phyloP scores from a whole-genome alignment of 441 rosid species.

The Cnidoscolus chayamansa region DNA sequence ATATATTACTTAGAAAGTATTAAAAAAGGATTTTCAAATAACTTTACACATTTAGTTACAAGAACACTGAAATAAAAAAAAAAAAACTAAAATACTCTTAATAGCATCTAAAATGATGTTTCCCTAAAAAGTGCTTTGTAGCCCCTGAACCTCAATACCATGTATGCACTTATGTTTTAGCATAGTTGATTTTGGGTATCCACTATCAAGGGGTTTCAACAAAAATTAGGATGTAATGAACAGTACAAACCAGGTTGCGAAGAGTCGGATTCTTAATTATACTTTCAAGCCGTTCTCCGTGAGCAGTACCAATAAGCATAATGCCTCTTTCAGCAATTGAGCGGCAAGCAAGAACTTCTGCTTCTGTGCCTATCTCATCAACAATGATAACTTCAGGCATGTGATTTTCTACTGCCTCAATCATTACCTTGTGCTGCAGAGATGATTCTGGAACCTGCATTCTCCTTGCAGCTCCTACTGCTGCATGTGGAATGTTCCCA shows the following conservation, averaged over 20 bases:
- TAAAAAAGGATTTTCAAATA: too few relatives aligned
- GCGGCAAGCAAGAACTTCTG: slow-evolving; percentile 66
- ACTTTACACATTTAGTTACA: too few relatives aligned
- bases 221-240: slow-evolving; percentile 2
- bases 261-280: slow-evolving; percentile 60
- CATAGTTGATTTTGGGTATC: not conserved
- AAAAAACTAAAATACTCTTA: too few relatives aligned
- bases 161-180: too few relatives aligned
- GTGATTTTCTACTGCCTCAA: slow-evolving; percentile 68
- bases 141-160: too few relatives aligned
- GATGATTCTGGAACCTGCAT: slow-evolving; percentile 68
- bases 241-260: slow-evolving; percentile 53
- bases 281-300: slow-evolving; percentile 57
- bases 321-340: slow-evolving; percentile 67
- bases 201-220: not conserved
- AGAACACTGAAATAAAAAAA: too few relatives aligned
- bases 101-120: too few relatives aligned
- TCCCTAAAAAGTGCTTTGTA: too few relatives aligned
- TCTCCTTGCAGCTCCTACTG: slow-evolving; percentile 65
- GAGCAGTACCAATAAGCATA: slow-evolving; percentile 65
- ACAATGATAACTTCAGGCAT: slow-evolving; percentile 72
- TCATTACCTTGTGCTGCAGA: slow-evolving; percentile 63
- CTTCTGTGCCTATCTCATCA: slow-evolving; percentile 67
- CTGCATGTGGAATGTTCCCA: slow-evolving; percentile 61
- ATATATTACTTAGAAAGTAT: too few relatives aligned